Evolutionary conservation across 192 early-diverging fungal genomes (phyloP), one percentile per base, ranked within the genome.

Genomic region (Backusella westeae): DNA sequence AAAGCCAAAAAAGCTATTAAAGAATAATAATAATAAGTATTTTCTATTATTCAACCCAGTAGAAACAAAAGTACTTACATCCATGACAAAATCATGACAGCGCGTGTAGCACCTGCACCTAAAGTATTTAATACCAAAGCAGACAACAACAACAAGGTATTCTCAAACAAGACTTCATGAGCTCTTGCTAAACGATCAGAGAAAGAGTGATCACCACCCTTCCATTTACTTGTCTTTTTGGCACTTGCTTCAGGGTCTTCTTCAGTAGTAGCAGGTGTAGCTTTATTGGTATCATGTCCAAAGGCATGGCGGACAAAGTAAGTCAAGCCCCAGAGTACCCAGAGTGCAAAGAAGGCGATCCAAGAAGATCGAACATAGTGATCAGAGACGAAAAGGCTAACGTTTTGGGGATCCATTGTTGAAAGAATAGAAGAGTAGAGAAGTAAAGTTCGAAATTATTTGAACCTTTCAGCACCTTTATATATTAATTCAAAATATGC

Each of bases 71-170:
- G 70, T 38, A 74, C 80, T 77, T 77, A 81, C 69, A 84, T 74
- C 83, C 83, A 84, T 12, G 74, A 21, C 10, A 84, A 7, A 53
- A 84, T 76, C 36, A 74, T 71, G 15, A 79, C 84, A 42, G 80
- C 75, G 42, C 75, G 65, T 1, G 69, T 78, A 14, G 75, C 53
- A 21, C 82, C 84, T 68, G 35, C 68, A 49, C 66, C 82, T 0
- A 85, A 53, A n/a, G 77, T 77, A 34, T 85, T 83, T 0, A 85
- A 19, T 0, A 76, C 52, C 21, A 85, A 41, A 4, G 78, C 84
- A 19, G 77, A 36, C 42, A 85, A 52, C 12, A 85, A 56, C 32
- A 83, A 68, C 15, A 85, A 21, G 5, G 73, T 79, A 4, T 79
- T 79, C 38, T 79, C 78, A n/a, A 75, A 70, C 0, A 74, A 34